Conservation (phyloP, 768 basidiomycete genomes). For the Ramaria sp. region DNA sequence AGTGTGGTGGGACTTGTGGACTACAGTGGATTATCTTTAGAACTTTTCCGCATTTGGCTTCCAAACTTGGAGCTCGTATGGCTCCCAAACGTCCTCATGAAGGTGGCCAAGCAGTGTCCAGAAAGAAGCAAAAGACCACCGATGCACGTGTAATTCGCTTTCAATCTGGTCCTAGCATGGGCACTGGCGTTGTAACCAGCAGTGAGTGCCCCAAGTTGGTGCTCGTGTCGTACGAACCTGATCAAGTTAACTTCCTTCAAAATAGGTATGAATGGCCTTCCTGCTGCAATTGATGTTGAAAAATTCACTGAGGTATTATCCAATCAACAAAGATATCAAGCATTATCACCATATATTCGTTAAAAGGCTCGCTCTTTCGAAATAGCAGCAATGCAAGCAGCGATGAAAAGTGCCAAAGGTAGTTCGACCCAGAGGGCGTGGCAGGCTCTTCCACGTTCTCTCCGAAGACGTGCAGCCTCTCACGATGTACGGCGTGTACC, state of each 20-base stretch:
- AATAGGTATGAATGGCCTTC: conserved; percentile 49
- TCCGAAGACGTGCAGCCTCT: conserved; percentile 87
- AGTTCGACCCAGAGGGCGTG: conserved; percentile 72
- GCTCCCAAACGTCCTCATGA: conserved; percentile 30
- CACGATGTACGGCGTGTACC: conserved; percentile 92
- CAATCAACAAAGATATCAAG: neutral
- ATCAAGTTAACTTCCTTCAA: neutral
- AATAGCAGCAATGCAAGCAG: conserved; percentile 79
- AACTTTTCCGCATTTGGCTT: neutral
- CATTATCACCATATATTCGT: neutral
- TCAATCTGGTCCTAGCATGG: conserved; percentile 25
- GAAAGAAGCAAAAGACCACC: conserved; percentile 59
- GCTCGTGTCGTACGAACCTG: conserved; percentile 12
- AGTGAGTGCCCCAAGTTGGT: conserved; percentile 33
- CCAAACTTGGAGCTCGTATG: conserved; percentile 19
- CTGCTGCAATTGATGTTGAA: conserved; percentile 74
- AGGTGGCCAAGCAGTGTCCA: conserved; percentile 29
- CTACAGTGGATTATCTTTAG: neutral
- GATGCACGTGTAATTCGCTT: conserved; percentile 59
- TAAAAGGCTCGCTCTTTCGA: conserved; percentile 75
- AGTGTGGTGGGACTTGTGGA: neutral
- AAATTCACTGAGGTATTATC: conserved; percentile 70
- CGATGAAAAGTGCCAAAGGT: conserved; percentile 73
- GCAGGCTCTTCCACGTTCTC: conserved; percentile 86
- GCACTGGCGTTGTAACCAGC: conserved; percentile 17